Conservation (phyloP, 805 yeast genomes). For the Metschnikowia reukaufii region DNA sequence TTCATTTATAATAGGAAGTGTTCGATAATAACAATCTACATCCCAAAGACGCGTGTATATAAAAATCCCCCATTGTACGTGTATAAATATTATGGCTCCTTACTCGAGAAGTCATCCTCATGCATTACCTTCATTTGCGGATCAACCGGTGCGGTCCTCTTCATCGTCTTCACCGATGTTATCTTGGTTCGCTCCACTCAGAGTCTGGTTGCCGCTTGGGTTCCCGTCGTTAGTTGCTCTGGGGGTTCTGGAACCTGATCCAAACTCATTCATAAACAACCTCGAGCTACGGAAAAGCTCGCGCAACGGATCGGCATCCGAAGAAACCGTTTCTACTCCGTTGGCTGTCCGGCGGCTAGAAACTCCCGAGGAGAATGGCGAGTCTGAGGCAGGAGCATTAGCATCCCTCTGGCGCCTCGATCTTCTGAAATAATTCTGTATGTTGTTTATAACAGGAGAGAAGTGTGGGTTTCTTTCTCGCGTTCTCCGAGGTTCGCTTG, state of each 20-base stretch:
- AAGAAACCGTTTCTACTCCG: constrained; percentile 43
- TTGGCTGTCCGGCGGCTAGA: constrained; percentile 45
- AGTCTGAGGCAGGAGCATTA: constrained; percentile 6
- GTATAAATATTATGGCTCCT: neutral
- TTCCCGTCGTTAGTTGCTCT: neutral
- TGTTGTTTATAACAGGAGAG: constrained; percentile 18
- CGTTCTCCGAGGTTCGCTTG: neutral
- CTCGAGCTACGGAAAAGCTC: constrained; percentile 4
- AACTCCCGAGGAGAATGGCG: constrained; percentile 48
- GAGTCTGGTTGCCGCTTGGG: neutral
- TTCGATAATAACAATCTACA: neutral
- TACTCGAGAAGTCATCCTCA: neutral
- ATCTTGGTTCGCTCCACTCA: neutral
- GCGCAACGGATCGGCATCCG: constrained; percentile 12
- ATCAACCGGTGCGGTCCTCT: neutral
- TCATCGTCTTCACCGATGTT: neutral
- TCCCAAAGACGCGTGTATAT: neutral
- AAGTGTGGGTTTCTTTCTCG: constrained; percentile 15
- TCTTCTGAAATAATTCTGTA: constrained; percentile 16
- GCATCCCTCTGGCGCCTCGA: constrained; percentile 10
- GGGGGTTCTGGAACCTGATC: neutral
- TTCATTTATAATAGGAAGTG: neutral
- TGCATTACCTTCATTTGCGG: neutral
- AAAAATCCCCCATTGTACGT: neutral
- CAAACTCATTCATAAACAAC: neutral